Evolutionary conservation across 345 rosid genomes (phyloP).

Genomic region (Nasturtium officinale): DNA sequence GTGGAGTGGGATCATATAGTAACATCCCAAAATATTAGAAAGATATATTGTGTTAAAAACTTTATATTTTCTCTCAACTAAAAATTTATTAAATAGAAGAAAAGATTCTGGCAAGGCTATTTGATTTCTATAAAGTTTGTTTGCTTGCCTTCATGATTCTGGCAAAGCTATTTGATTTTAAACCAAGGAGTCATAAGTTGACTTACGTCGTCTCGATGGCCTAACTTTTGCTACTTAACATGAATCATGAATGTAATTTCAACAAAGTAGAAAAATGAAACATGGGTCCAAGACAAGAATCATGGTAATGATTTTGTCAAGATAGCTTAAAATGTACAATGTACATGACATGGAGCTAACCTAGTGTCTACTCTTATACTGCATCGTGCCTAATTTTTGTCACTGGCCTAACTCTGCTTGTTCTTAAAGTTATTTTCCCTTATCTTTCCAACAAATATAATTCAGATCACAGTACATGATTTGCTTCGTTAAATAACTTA

Average conservation of each 20-base stretch:
- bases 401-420: constrained; percentile 19
- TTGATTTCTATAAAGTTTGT: no score
- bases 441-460: background rate
- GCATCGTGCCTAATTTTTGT: constrained; percentile 35
- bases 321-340: constrained; percentile 26
- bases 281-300: constrained; percentile 19
- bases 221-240: background rate
- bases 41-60: no score
- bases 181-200: background rate
- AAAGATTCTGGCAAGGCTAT: no score
- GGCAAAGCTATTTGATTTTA: background rate
- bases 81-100: no score
- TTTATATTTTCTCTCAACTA: no score
- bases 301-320: constrained; percentile 5
- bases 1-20: no score
- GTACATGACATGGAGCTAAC: constrained; percentile 36
- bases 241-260: constrained; percentile 6
- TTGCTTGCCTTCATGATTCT: background rate
- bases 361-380: constrained; percentile 15
- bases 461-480: background rate
- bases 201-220: constrained; percentile 13
- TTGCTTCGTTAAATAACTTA: background rate
- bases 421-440: background rate
- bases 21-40: no score
- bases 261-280: background rate